These are phyloP conservation scores for Tricholoma matsutake DNA, from an alignment of 768 basidiomycete species.

Conservation along the genomic window DNA sequence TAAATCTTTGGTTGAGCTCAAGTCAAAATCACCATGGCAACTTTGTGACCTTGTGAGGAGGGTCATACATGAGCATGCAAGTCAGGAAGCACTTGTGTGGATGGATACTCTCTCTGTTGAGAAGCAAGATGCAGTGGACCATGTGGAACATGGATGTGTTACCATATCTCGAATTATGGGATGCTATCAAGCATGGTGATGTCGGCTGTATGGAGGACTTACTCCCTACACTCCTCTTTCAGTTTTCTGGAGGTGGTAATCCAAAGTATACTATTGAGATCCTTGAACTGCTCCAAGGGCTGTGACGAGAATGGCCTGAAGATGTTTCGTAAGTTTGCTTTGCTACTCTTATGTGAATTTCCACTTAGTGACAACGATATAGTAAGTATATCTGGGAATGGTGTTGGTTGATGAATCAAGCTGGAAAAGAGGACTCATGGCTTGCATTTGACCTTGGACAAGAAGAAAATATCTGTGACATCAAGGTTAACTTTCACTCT, in stretches of 20 bases:
- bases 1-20: slow-evolving; percentile 23
- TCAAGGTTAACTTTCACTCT: slow-evolving; percentile 23
- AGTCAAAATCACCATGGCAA: slow-evolving; percentile 21
- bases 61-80: slow-evolving; percentile 27
- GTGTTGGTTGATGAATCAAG: not conserved
- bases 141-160: slow-evolving; percentile 37
- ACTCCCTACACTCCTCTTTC: slow-evolving; percentile 28
- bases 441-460: not conserved
- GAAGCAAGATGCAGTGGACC: slow-evolving; percentile 27
- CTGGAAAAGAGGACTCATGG: not conserved
- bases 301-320: not conserved
- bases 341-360: not conserved
- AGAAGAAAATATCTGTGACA: not conserved
- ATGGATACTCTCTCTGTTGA: slow-evolving; percentile 16
- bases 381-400: not conserved
- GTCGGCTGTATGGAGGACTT: slow-evolving; percentile 32
- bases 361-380: not conserved
- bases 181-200: slow-evolving; percentile 36
- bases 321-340: not conserved
- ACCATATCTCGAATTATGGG: slow-evolving; percentile 31
- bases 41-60: slow-evolving; percentile 23
- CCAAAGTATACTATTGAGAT: not conserved
- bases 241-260: slow-evolving; percentile 23
- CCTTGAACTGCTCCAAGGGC: not conserved
- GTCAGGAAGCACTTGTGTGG: slow-evolving; percentile 27